A percentile compares a stretch with the other conserved stretches of the same genome.
Conservation (phyloP, 345 rosid genomes). For the Euphorbia lathyris region DNA sequence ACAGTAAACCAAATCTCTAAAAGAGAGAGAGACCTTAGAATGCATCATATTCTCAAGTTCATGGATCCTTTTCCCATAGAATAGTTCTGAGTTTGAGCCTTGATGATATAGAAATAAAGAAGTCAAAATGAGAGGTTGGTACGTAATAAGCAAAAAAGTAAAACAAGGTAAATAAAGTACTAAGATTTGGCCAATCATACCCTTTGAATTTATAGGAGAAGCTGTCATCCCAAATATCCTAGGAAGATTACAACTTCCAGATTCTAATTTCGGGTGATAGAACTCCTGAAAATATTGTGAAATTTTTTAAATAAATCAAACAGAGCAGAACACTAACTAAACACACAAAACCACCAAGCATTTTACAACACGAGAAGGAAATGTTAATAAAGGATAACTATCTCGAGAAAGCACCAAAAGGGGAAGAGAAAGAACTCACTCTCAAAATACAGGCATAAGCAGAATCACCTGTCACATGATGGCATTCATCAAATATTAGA, state of each 20-base stretch:
- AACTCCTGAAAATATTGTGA: slow-evolving; percentile 57
- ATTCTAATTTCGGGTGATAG: slow-evolving; percentile 48
- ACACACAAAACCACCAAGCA: neutral
- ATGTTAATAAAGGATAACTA: neutral
- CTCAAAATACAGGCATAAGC: slow-evolving; percentile 79
- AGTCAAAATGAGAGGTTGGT: neutral
- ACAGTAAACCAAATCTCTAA: slow-evolving; percentile 14
- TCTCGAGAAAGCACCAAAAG: neutral
- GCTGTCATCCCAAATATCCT: slow-evolving; percentile 94
- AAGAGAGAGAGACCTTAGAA: slow-evolving; percentile 58
- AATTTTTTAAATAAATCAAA: neutral
- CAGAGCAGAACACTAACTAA: neutral
- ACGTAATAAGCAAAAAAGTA: neutral
- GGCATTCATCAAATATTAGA: slow-evolving; percentile 89
- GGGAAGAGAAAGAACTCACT: slow-evolving; percentile 40
- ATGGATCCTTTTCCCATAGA: slow-evolving; percentile 53
- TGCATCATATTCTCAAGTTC: slow-evolving; percentile 70
- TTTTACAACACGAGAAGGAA: neutral
- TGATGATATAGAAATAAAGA: slow-evolving; percentile 1
- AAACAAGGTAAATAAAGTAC: neutral
- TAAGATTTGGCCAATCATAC: slow-evolving; percentile 29
- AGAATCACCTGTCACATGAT: slow-evolving; percentile 65
- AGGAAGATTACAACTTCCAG: slow-evolving; percentile 45
- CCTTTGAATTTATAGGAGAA: slow-evolving; percentile 78
- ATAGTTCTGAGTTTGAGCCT: slow-evolving; percentile 41